Percentiles rank a stretch among this genome's conserved stretches.
These are phyloP conservation scores for Euphorbia pulcherrima DNA, from an alignment of 345 rosid species.

Conservation along the genomic window DNA sequence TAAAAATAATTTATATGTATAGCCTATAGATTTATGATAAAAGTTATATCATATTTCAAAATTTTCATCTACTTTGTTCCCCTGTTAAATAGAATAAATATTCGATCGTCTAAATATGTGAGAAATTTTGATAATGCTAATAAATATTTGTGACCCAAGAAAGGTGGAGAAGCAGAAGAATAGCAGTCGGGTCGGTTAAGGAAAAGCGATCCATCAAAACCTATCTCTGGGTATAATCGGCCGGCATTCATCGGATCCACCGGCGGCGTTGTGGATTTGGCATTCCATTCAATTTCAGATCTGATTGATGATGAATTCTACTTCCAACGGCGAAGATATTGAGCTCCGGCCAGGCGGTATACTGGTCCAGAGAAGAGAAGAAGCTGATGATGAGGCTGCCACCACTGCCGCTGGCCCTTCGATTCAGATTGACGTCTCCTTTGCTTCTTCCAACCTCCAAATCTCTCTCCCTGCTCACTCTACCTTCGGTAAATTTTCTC, in stretches of 20 bases:
- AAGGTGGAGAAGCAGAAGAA: no score
- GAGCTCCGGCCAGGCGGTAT: slow-evolving; percentile 54
- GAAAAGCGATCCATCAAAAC: neutral
- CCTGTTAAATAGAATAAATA: no score
- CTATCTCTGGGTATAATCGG: neutral
- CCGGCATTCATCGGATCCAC: neutral
- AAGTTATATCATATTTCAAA: no score
- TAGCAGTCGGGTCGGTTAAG: no score
- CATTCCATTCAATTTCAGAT: slow-evolving; percentile 1
- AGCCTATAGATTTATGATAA: no score
- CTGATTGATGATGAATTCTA: neutral
- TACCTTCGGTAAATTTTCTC: slow-evolving; percentile 51
- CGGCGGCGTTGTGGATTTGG: neutral
- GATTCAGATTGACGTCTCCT: slow-evolving; percentile 43
- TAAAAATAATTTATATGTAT: no score
- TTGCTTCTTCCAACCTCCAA: slow-evolving; percentile 47
- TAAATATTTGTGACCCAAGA: no score
- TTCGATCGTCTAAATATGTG: no score
- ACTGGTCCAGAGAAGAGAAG: slow-evolving; percentile 56
- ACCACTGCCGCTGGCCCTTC: slow-evolving; percentile 29
- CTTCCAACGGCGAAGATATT: slow-evolving; percentile 27
- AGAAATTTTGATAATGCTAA: no score
- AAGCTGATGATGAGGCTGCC: slow-evolving; percentile 25
- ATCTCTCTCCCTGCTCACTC: slow-evolving; percentile 43
- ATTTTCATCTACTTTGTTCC: no score